Percentiles rank a stretch among this genome's conserved stretches.
Conservation (phyloP, 2,329 filamentous ascomycete genomes). For the Cadophora sp. region DNA sequence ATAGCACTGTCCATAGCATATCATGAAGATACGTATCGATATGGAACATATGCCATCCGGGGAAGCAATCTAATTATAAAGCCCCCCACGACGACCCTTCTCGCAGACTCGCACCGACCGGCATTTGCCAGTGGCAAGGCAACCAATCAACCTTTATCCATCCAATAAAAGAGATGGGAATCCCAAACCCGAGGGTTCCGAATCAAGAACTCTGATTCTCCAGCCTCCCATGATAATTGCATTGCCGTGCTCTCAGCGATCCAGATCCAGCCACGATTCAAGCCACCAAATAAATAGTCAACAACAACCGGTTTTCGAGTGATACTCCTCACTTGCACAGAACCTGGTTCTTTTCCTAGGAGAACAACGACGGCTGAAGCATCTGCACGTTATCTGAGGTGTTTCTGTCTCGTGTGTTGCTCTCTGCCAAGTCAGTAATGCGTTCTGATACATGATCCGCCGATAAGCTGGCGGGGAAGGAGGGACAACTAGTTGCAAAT, state of each 20-base stretch:
- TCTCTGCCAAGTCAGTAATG: constrained; percentile 18
- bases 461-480: constrained; percentile 18
- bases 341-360: not conserved
- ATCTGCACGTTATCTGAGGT: not conserved
- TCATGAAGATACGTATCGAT: too few relatives aligned
- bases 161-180: constrained; percentile 13
- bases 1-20: too few relatives aligned
- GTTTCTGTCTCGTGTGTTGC: constrained; percentile 11
- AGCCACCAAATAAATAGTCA: not conserved
- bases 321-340: not conserved
- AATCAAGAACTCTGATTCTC: not conserved
- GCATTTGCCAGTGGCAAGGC: constrained; percentile 6
- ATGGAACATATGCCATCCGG: not conserved
- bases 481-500: constrained; percentile 8
- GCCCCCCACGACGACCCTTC: constrained; percentile 1
- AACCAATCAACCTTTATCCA: constrained; percentile 14
- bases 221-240: not conserved
- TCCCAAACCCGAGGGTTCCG: constrained; percentile 15
- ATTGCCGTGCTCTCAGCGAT: not conserved
- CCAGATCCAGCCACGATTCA: not conserved
- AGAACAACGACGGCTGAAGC: not conserved
- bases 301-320: constrained; percentile 13
- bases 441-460: constrained; percentile 25
- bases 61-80: not conserved
- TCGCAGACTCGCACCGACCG: not conserved